Base-by-base conservation (phyloP, 164 flowering plant species). In the Brasenia schreberi region DNA sequence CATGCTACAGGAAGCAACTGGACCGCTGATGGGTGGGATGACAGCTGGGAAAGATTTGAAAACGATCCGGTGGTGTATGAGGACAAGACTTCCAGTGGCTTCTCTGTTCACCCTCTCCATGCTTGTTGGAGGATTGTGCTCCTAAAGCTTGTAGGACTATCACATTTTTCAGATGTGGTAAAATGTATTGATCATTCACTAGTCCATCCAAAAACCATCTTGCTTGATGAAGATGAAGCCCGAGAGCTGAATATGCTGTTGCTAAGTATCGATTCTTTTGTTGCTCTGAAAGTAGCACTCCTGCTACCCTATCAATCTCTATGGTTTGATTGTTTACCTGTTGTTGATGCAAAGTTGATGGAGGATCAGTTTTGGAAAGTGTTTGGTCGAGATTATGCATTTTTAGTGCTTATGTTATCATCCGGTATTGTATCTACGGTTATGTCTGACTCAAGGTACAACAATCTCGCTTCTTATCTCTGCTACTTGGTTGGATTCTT, bases 11-110 rank as follows among this genome's bases (percentile, higher is more conserved):
- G 67, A 67, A 79, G 81, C 52, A 72, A 73, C 70, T 94, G 99
- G 99, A 72, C 70, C 74, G 74, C 66, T 70, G 92, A 89, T 68
- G 85, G 79, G 66, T 95, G 97, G 99, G 94, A 87, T 66, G 97
- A 88, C 63, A 97, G 94, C 53, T 95, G 99, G 97, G 99, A 90
- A 70, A 93, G 82, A 74, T 87, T 89, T 73, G 90, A 86, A 69
- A 97, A 90, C 68, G 86, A 79, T 60, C 72, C 85, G 0, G 42
- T 63, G 44, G 74, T 75, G 61, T 77, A 73, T 62, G 81, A 78
- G 67, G 75, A 73, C 42, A 73, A 78, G 64, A 71, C 69, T 19
- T 75, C 43, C 23, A 66, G 43, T 19, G 39, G 69, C 61, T 18
- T 65, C 71, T 74, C 76, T 1, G 59, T 86, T 66, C 90, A 92